A percentile compares a stretch with the other conserved stretches of the same genome.
Conservation (phyloP, 352 stramenopile genomes). For the Phytopythium sindhum region DNA sequence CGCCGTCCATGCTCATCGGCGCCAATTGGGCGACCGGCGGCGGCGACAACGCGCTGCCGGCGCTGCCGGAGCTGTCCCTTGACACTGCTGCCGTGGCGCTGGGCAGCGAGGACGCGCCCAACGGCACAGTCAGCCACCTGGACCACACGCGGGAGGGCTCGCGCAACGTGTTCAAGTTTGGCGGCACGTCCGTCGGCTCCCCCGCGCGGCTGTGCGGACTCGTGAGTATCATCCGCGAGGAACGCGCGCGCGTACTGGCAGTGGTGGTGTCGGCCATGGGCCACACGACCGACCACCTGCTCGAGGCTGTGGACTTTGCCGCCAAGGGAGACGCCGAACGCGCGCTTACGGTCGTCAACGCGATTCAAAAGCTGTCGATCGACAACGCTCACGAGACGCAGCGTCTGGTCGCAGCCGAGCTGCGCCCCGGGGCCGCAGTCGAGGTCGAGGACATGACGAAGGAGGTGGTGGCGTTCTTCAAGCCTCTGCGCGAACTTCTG, state of each 20-base stretch:
- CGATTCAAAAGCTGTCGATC: slow-evolving; percentile 54
- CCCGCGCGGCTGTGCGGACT: slow-evolving; percentile 58
- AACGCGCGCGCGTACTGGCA: slow-evolving; percentile 52
- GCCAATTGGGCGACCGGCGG: slow-evolving; percentile 43
- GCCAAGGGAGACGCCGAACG: slow-evolving; percentile 43
- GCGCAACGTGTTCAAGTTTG: slow-evolving; percentile 86
- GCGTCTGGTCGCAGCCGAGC: slow-evolving; percentile 21
- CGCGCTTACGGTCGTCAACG: slow-evolving; percentile 52
- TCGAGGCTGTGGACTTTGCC: slow-evolving; percentile 62
- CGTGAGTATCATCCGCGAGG: slow-evolving; percentile 56
- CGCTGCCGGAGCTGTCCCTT: slow-evolving; percentile 14
- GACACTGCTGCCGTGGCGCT: slow-evolving; percentile 11
- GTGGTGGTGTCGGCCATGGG: slow-evolving; percentile 81
- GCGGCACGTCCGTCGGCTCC: slow-evolving; percentile 71
- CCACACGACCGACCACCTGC: slow-evolving; percentile 69
- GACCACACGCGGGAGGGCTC: slow-evolving; percentile 46
- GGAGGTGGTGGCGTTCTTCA: slow-evolving; percentile 57
- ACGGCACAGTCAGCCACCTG: slow-evolving; percentile 20
- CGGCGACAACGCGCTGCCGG: slow-evolving; percentile 22
- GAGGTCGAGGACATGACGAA: slow-evolving; percentile 51
- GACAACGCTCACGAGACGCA: slow-evolving; percentile 73
- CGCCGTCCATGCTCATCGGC: slow-evolving; percentile 64
- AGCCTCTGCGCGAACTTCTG: slow-evolving; percentile 70
- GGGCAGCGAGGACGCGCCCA: background rate
- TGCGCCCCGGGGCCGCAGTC: slow-evolving; percentile 8